Percentiles rank a stretch among this genome's conserved stretches.
These are phyloP conservation scores for Pyrenochaeta sp. DNA, from an alignment of 2,329 filamentous ascomycete genomes.

Conservation along the genomic window DNA sequence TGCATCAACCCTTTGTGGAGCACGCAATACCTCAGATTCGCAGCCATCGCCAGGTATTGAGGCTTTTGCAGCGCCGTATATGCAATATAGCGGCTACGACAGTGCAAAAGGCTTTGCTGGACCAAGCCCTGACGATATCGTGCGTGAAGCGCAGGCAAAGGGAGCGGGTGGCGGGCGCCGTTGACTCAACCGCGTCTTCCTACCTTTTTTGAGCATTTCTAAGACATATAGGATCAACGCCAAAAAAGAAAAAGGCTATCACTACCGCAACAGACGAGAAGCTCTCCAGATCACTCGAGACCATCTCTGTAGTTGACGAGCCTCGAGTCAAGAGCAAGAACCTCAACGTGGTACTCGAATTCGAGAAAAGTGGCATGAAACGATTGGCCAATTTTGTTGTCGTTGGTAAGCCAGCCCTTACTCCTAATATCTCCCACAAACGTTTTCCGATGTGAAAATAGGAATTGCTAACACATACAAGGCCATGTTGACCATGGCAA, in stretches of 20 bases:
- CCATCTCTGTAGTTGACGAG: conserved; percentile 57
- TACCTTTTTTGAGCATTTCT: conserved; percentile 21
- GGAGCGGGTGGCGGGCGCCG: conserved; percentile 49
- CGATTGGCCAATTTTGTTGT: conserved; percentile 90
- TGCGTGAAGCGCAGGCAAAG: conserved; percentile 77
- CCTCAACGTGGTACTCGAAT: conserved; percentile 83
- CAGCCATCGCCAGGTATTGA: conserved; percentile 5
- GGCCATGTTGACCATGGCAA: conserved; percentile 98
- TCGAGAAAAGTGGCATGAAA: conserved; percentile 76
- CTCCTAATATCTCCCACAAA: neutral
- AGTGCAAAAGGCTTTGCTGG: conserved; percentile 73
- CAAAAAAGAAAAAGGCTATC: conserved; percentile 36
- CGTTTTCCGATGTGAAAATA: neutral
- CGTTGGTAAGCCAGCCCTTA: conserved; percentile 68
- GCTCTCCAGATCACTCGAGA: conserved; percentile 57
- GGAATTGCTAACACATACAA: conserved; percentile 42
- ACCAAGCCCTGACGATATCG: conserved; percentile 91
- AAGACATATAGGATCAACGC: conserved; percentile 31
- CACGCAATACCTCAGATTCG: conserved; percentile 9
- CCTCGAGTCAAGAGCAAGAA: conserved; percentile 74
- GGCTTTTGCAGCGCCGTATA: conserved; percentile 51
- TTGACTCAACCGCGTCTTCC: conserved; percentile 28
- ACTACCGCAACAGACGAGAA: conserved; percentile 25
- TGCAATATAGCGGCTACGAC: conserved; percentile 45
- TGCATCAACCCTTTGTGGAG: conserved; percentile 58